Evolutionary conservation across 805 yeast genomes (phyloP).

Genomic region (Saturnispora hagleri): DNA sequence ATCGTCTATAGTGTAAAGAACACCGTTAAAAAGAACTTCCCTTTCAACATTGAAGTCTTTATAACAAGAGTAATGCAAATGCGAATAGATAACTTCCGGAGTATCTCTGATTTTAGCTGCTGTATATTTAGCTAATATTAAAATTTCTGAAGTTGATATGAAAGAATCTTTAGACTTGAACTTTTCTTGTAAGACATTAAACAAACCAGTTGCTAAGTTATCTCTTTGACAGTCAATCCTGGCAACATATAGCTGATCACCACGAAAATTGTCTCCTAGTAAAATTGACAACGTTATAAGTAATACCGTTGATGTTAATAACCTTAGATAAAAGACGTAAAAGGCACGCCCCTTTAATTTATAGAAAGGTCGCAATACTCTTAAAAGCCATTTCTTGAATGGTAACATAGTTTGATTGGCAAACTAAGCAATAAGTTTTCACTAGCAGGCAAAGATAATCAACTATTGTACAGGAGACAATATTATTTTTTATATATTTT

Average conservation of each 20-base stretch:
- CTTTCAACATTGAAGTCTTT: slow-evolving; percentile 28
- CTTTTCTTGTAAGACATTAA: slow-evolving; percentile 30
- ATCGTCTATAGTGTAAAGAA: not conserved
- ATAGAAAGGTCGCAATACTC: slow-evolving; percentile 17
- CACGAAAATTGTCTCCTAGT: not conserved
- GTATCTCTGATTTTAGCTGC: slow-evolving; percentile 36
- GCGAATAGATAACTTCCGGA: slow-evolving; percentile 38
- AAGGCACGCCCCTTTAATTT: slow-evolving; percentile 23
- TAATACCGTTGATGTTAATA: slow-evolving; percentile 6
- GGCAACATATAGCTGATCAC: slow-evolving; percentile 2
- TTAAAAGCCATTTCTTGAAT: not conserved
- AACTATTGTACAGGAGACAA: not conserved
- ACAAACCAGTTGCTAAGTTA: slow-evolving; percentile 46
- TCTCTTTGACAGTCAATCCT: slow-evolving; percentile 42
- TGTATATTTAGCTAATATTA: slow-evolving; percentile 37
- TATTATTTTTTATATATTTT: not conserved
- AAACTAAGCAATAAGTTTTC: not conserved
- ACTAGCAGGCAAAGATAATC: not conserved
- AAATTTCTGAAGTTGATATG: slow-evolving; percentile 42
- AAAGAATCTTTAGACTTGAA: slow-evolving; percentile 20
- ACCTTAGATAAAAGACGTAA: slow-evolving; percentile 15
- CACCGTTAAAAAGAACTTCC: slow-evolving; percentile 1
- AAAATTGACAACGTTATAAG: slow-evolving; percentile 2
- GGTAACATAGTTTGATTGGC: not conserved
- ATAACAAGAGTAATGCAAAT: slow-evolving; percentile 38